Evolutionary conservation across 768 basidiomycete species (phyloP).

Genomic region (Lentinula boryana): DNA sequence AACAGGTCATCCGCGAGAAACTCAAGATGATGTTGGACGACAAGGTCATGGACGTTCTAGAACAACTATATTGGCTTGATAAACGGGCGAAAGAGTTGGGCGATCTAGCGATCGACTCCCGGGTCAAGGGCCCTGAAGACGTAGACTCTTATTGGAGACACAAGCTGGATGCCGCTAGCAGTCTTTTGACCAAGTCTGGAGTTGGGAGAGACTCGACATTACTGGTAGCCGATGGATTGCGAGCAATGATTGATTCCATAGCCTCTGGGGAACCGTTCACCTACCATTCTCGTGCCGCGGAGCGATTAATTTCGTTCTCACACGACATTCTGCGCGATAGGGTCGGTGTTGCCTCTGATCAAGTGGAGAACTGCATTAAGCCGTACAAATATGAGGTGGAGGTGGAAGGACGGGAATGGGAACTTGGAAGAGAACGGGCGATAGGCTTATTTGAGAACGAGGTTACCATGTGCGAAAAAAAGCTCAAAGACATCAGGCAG

Average conservation of each 20-base stretch:
- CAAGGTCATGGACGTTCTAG: slow-evolving; percentile 94
- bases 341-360: slow-evolving; percentile 91
- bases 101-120: slow-evolving; percentile 61
- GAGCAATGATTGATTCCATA: slow-evolving; percentile 86
- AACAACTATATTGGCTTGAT: slow-evolving; percentile 96
- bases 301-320: slow-evolving; percentile 86
- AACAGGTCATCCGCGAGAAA: slow-evolving; percentile 81
- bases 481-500: slow-evolving; percentile 80
- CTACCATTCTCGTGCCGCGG: slow-evolving; percentile 83
- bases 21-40: slow-evolving; percentile 94
- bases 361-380: slow-evolving; percentile 99
- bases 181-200: slow-evolving; percentile 91
- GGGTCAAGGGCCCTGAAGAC: slow-evolving; percentile 57
- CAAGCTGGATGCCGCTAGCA: slow-evolving; percentile 92
- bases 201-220: slow-evolving; percentile 92
- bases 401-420: slow-evolving; percentile 91
- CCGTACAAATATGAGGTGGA: slow-evolving; percentile 99
- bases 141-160: slow-evolving; percentile 92
- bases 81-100: slow-evolving; percentile 75
- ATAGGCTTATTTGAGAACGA: slow-evolving; percentile 83
- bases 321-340: slow-evolving; percentile 91
- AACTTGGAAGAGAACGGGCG: slow-evolving; percentile 67
- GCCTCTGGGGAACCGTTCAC: slow-evolving; percentile 87
- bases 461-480: slow-evolving; percentile 75
- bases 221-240: slow-evolving; percentile 90